Evolutionary conservation across 768 basidiomycete genomes (phyloP), one percentile per base, ranked within the genome.

Genomic region (Termitomyces sp.): DNA sequence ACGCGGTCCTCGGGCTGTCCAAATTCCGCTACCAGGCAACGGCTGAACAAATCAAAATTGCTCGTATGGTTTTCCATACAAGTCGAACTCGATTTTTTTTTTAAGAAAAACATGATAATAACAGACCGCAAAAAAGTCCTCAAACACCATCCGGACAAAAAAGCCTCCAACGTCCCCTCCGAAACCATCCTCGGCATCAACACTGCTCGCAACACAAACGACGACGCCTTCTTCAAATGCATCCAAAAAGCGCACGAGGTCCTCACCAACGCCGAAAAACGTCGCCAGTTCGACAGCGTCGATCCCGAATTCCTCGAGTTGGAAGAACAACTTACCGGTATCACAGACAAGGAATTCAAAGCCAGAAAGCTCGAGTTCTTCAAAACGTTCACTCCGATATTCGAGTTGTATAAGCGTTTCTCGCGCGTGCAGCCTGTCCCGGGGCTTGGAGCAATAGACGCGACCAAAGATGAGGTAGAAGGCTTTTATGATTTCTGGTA

Each of bases 181-280:
- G 65, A 72, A 9, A 72, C 73, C 63, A 69, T 74, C 28, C 64
- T 76, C 51, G 84, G 90, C 32, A 74, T 79, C 58, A 86, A 84
- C 48, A 76, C 82, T 39, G 84, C 85, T 39, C 86, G 88, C 67
- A 91, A 92, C 68, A 89, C 92, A 61, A 96, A 98, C 79, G 96
- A 98, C 74, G 96, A 99, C 69, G 89, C 88, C 0, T 98, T 99
- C 82, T 99, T 99, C 91, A 99, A 99, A 78, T 99, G 97, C 74
- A 98, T 99, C 67, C 89, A 92, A 78, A 99, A 99, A 76, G 96
- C 96, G n/a, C 85, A 91, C 76, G 97, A 99, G 67, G 89, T 94
- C 45, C 88, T 99, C 59, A 89, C 88, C 49, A 84, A 96, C 75
- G 70, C 86, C 22, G 94, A 98, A 71, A 88, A 88, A 69, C 87